Evolutionary conservation across 192 early-diverging fungal genomes (phyloP).

Genomic region (Coemansia sp.): DNA sequence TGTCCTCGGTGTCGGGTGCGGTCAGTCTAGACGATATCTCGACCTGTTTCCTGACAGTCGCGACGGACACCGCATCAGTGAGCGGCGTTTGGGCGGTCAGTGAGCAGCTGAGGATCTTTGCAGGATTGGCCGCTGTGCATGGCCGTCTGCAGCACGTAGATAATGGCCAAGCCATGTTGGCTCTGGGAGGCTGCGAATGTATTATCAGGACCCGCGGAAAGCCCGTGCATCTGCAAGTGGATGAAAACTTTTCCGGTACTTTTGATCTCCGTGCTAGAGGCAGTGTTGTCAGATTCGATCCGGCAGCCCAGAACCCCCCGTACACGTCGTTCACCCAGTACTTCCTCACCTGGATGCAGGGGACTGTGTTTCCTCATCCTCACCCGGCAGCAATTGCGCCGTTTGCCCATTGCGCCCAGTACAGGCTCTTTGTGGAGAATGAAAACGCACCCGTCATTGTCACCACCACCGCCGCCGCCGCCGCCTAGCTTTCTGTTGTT

Average conservation of each 20-base stretch:
- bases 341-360: constrained; percentile 18
- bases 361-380: constrained; percentile 13
- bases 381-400: neutral
- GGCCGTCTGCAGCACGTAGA: constrained; percentile 9
- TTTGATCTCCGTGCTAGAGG: constrained; percentile 29
- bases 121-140: constrained; percentile 21
- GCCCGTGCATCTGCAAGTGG: constrained; percentile 26
- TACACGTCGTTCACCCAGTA: constrained; percentile 1
- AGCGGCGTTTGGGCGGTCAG: constrained; percentile 25
- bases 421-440: constrained; percentile 19
- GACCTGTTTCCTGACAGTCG: constrained; percentile 14
- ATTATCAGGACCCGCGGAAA: constrained; percentile 15
- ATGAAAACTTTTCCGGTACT: constrained; percentile 17
- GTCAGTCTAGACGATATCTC: constrained; percentile 14
- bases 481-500: neutral
- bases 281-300: constrained; percentile 22
- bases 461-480: neutral
- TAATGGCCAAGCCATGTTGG: neutral
- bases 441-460: constrained; percentile 24
- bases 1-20: constrained; percentile 5
- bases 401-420: neutral
- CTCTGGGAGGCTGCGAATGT: neutral
- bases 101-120: constrained; percentile 10
- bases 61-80: constrained; percentile 12
- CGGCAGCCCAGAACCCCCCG: constrained; percentile 4